Base-by-base conservation (phyloP, 306 rosid species). In the Malus orientalis region DNA sequence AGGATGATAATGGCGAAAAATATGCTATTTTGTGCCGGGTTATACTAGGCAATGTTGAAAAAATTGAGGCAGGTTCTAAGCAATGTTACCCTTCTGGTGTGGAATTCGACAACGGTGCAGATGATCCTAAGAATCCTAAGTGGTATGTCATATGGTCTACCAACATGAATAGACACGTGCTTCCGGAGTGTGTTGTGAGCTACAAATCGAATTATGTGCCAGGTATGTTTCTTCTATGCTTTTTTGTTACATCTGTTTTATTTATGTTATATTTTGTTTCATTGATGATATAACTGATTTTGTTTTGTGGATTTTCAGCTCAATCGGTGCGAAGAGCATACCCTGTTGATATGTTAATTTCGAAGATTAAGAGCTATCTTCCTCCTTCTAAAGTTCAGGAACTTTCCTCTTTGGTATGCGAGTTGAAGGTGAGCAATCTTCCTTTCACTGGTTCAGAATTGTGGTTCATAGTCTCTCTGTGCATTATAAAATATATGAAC, bases 41-140 rank as follows among this genome's bases (percentile, higher is more conserved):
- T 76, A 78, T 89, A 74, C 60, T 91, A 62, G 96, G 96, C 29
- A 89, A 66, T 1, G 79, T 91, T 18, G 96, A 91, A 74, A 87
- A 69, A 73, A 79, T 89, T 16, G 82, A 81, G 40, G 80, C 84
- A 15, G 89, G 87, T 54, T 74, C 82, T 73, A 76, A 68, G 20
- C 91, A 87, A 55, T 75, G 77, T 42, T 47, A 79, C 70, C 81
- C 88, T 84, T 89, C 90, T 5, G 73, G 88, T 71, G 33, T 4
- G 33, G 80, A 74, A 16, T 91, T 76, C 18, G 96, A 91, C 71
- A 81, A 86, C 3, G 96, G 90, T 33, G 85, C 83, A 29, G 90
- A 91, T 66, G 79, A 89, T 81, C 84, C 70, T 33, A 32, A 47
- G 55, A 81, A 84, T 78, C 93, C 96, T 3, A 84, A 73, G 45